These are phyloP conservation scores for Capsicum rhomboideum DNA, from an alignment of 257 asterid species.

Conservation along the genomic window DNA sequence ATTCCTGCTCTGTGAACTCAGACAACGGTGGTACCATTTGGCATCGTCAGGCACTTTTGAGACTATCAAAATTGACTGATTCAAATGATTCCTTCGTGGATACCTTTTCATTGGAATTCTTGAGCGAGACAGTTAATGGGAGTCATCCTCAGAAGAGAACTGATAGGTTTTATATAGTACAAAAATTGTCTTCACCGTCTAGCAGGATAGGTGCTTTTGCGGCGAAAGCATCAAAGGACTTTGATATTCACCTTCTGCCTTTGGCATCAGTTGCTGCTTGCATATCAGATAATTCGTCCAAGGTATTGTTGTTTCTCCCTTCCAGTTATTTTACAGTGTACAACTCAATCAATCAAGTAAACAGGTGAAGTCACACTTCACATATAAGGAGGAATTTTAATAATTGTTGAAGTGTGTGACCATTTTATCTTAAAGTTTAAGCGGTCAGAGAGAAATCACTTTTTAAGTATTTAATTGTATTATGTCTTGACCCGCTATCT, in stretches of 20 bases:
- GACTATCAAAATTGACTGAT: conserved; percentile 42
- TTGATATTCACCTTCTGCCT: conserved; percentile 84
- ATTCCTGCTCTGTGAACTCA: conserved; percentile 58
- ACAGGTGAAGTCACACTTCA: background rate
- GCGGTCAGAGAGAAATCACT: background rate
- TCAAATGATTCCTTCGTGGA: conserved; percentile 45
- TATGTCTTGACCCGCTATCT: background rate
- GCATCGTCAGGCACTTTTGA: conserved; percentile 74
- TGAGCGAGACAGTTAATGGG: conserved; percentile 59
- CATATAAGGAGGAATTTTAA: background rate
- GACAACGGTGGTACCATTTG: conserved; percentile 42
- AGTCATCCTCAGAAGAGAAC: conserved; percentile 40
- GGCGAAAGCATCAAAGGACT: conserved; percentile 70
- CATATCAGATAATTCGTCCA: conserved; percentile 54
- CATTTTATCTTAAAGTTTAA: background rate
- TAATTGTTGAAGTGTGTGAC: background rate
- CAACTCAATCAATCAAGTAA: background rate
- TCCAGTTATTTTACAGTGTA: background rate
- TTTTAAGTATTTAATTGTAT: background rate
- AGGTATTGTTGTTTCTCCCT: conserved; percentile 31
- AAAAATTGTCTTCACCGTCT: conserved; percentile 75
- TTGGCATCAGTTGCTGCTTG: conserved; percentile 99
- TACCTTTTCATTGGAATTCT: conserved; percentile 67
- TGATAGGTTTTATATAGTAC: conserved; percentile 65
- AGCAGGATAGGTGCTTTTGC: conserved; percentile 91